Percentiles rank a stretch among this genome's conserved stretches.
These are phyloP conservation scores for Neurospora pannonica DNA, from an alignment of 495 filamentous ascomycete species.

Conservation along the genomic window DNA sequence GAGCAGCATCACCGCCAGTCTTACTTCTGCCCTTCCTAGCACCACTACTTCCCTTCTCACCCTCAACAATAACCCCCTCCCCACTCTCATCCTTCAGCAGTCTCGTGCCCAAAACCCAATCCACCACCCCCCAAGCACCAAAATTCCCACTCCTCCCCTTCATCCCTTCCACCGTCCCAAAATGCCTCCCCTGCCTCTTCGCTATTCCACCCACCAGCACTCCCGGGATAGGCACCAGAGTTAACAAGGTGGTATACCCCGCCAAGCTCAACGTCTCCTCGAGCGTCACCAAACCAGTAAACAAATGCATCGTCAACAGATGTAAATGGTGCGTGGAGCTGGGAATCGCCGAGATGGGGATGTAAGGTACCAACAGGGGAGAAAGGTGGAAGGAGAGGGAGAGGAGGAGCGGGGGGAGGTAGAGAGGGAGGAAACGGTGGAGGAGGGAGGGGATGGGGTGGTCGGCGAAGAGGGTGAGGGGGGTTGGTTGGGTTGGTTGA, in stretches of 20 bases:
- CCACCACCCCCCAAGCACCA: conserved; percentile 66
- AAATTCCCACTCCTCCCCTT: conserved; percentile 49
- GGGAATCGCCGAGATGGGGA: neutral
- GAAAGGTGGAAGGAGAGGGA: conserved; percentile 2
- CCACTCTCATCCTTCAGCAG: conserved; percentile 12
- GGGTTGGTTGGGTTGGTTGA: conserved; percentile 16
- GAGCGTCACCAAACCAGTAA: conserved; percentile 55
- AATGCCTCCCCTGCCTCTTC: conserved; percentile 58
- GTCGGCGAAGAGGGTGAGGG: conserved; percentile 56
- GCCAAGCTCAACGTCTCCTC: conserved; percentile 70
- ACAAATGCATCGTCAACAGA: conserved; percentile 68
- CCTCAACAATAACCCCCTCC: conserved; percentile 43
- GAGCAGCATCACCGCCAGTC: conserved; percentile 25
- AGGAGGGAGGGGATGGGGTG: conserved; percentile 69
- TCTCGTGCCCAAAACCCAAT: conserved; percentile 66
- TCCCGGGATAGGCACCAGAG: conserved; percentile 43
- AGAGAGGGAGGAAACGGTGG: conserved; percentile 59
- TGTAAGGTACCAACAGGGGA: neutral
- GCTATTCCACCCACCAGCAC: conserved; percentile 70
- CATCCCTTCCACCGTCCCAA: conserved; percentile 34
- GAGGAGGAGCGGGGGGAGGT: conserved; percentile 48
- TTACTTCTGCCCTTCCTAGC: conserved; percentile 39
- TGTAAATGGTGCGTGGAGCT: conserved; percentile 63
- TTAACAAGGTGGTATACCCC: conserved; percentile 51
- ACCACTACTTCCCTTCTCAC: conserved; percentile 49